Conservation (phyloP, 2,329 filamentous ascomycete species). For the Pleoardoris graminearum region DNA sequence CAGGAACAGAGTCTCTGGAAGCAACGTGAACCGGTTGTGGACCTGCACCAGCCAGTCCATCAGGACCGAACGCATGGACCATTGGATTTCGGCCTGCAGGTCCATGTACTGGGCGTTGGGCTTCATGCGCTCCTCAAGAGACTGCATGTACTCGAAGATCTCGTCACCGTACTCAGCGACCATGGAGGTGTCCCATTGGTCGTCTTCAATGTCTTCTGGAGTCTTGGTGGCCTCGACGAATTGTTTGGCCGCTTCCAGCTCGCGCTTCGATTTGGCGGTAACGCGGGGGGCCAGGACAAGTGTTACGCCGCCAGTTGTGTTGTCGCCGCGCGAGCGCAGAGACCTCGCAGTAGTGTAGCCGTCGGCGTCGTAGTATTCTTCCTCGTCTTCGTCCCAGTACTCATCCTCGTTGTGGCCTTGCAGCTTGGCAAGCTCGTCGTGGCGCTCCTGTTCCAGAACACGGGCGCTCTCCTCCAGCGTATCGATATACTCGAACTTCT, state of each 20-base stretch:
- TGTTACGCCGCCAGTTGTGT: constrained; percentile 67
- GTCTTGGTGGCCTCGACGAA: constrained; percentile 69
- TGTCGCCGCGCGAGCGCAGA: constrained; percentile 73
- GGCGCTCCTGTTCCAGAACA: constrained; percentile 42
- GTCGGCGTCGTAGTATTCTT: constrained; percentile 73
- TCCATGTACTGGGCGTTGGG: constrained; percentile 97
- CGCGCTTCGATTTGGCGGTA: constrained; percentile 68
- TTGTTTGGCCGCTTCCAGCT: constrained; percentile 69
- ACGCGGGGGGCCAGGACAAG: constrained; percentile 73
- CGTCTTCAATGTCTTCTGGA: constrained; percentile 80
- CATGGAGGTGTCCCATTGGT: constrained; percentile 94
- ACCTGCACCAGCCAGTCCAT: constrained; percentile 99
- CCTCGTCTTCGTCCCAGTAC: constrained; percentile 74
- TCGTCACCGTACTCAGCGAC: constrained; percentile 95
- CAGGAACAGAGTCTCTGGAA: constrained; percentile 93
- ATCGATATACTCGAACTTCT: constrained; percentile 42
- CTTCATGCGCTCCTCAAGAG: constrained; percentile 84
- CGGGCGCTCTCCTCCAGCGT: constrained; percentile 44
- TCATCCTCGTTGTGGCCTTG: constrained; percentile 61
- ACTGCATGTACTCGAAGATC: constrained; percentile 89
- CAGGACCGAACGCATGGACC: constrained; percentile 96
- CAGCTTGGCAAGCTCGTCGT: constrained; percentile 40
- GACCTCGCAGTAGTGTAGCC: constrained; percentile 77
- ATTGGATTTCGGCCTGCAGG: constrained; percentile 93
- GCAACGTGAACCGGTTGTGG: constrained; percentile 83